These are phyloP conservation scores for Nothophytophthora sp. DNA, from an alignment of 352 stramenopile genomes.

Conservation along the genomic window DNA sequence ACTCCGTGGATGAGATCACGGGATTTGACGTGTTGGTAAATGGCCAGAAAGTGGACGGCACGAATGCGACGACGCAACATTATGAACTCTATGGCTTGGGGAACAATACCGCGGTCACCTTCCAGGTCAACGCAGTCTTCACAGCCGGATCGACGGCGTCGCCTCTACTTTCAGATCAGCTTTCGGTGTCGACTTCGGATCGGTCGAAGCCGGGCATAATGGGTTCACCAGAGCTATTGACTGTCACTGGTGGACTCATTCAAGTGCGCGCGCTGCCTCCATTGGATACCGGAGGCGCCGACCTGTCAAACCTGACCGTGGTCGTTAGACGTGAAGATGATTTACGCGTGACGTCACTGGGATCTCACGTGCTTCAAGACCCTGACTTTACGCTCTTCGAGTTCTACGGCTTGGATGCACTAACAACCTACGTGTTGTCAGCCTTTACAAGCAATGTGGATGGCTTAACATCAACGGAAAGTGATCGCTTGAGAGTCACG, in stretches of 20 bases:
- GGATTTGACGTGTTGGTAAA: slow-evolving; percentile 27
- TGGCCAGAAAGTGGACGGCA: slow-evolving; percentile 7
- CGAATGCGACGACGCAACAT: background rate
- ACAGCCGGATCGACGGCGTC: slow-evolving; percentile 6
- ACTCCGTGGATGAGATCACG: slow-evolving; percentile 24
- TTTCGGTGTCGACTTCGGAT: slow-evolving; percentile 27
- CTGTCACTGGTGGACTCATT: slow-evolving; percentile 16
- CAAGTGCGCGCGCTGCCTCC: slow-evolving; percentile 19
- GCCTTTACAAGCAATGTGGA: slow-evolving; percentile 29
- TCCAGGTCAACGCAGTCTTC: slow-evolving; percentile 23
- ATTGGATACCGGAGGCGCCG: slow-evolving; percentile 36
- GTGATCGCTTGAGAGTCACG: slow-evolving; percentile 8
- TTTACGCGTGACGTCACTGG: slow-evolving; percentile 1
- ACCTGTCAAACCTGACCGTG: slow-evolving; percentile 26
- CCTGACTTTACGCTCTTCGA: slow-evolving; percentile 12
- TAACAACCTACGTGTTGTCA: slow-evolving; percentile 35
- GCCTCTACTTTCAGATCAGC: slow-evolving; percentile 24
- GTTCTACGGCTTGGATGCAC: slow-evolving; percentile 40
- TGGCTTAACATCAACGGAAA: slow-evolving; percentile 14
- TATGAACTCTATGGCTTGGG: slow-evolving; percentile 38
- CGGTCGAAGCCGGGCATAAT: slow-evolving; percentile 14
- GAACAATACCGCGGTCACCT: slow-evolving; percentile 33
- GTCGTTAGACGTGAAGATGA: slow-evolving; percentile 18
- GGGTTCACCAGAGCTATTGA: slow-evolving; percentile 5
- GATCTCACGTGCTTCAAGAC: slow-evolving; percentile 5